These are phyloP conservation scores for Pleurotus pulmonarius DNA, from an alignment of 768 basidiomycete species.

Conservation along the genomic window DNA sequence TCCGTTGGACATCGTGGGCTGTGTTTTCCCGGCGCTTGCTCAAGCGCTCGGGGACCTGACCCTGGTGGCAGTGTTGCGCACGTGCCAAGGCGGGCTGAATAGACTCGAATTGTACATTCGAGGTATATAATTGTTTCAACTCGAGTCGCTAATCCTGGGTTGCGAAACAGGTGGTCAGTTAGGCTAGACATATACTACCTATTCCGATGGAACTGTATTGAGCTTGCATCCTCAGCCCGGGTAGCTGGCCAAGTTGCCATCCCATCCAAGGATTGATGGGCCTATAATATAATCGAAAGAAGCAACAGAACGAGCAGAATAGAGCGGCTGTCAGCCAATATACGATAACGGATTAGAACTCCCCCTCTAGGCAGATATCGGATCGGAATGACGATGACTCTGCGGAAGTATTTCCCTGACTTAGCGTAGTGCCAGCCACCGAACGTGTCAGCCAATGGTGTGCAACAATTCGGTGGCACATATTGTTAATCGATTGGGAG, in stretches of 20 bases:
- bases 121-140: too few species aligned
- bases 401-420: neutral
- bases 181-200: too few species aligned
- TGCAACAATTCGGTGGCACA: slow-evolving; percentile 1
- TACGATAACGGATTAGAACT: neutral
- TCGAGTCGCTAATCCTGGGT: too few species aligned
- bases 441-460: neutral
- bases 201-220: too few species aligned
- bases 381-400: neutral
- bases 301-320: too few species aligned
- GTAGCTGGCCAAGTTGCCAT: too few species aligned
- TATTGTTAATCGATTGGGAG: neutral
- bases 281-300: too few species aligned
- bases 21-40: slow-evolving; percentile 3
- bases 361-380: neutral
- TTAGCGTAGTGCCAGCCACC: neutral
- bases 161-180: too few species aligned
- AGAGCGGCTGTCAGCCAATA: too few species aligned
- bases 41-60: neutral
- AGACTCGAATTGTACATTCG: too few species aligned
- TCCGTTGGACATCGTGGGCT: slow-evolving; percentile 6
- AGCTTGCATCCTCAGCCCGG: too few species aligned
- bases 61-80: neutral
- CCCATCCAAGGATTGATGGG: too few species aligned
- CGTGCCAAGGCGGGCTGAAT: neutral